Conservation (phyloP, 2,329 filamentous ascomycete genomes). For the Talaromyces sp. region DNA sequence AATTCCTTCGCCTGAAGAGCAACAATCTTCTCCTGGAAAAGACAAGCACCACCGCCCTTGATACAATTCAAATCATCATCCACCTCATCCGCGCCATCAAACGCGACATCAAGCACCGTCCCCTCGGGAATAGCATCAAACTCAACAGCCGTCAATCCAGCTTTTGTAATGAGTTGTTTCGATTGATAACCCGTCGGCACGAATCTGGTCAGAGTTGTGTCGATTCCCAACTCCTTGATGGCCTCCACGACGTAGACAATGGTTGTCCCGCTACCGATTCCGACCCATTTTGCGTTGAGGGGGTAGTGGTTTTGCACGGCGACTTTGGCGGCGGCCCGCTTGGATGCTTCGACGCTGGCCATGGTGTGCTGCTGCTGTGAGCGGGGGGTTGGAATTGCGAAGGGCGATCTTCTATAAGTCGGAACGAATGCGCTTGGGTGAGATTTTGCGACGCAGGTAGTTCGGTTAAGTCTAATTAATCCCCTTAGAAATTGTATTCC, state of each 20-base stretch:
- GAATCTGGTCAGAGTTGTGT: constrained; percentile 68
- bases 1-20: constrained; percentile 81
- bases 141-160: constrained; percentile 72
- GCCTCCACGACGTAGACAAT: constrained; percentile 68
- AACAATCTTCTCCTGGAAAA: constrained; percentile 97
- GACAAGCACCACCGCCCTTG: constrained; percentile 94
- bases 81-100: constrained; percentile 96
- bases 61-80: constrained; percentile 94
- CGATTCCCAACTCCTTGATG: constrained; percentile 52
- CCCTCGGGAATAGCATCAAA: constrained; percentile 71
- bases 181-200: constrained; percentile 91
- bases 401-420: not conserved
- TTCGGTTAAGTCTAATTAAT: not conserved
- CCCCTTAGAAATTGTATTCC: not conserved
- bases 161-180: constrained; percentile 76
- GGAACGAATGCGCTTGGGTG: not conserved
- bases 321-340: constrained; percentile 58
- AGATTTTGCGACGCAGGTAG: not conserved
- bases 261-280: constrained; percentile 65
- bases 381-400: not conserved
- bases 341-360: constrained; percentile 55
- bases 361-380: constrained; percentile 28
- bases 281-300: constrained; percentile 56
- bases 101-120: constrained; percentile 76
- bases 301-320: constrained; percentile 63